A percentile compares a stretch with the other conserved stretches of the same genome.
phyloP scores from a whole-genome alignment of 2,329 filamentous ascomycete genomes.

The Calonectria hawksworthii region DNA sequence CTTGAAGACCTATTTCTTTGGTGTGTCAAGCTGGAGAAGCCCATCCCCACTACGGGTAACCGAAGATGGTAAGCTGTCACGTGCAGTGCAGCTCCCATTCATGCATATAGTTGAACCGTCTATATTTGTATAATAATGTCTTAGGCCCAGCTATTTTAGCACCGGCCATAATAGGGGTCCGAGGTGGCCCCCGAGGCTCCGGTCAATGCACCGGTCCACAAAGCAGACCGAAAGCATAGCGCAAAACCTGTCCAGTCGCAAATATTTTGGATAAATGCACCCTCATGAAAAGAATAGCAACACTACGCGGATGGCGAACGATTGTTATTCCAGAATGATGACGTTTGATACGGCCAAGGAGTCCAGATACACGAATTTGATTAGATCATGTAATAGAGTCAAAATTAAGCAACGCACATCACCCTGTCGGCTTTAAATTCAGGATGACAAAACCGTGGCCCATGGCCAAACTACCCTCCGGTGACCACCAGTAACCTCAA shows the following conservation, averaged over 20 bases:
- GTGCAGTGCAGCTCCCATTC: not conserved
- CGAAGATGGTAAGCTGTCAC: not conserved
- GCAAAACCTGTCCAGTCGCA: not conserved
- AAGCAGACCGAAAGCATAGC: not conserved
- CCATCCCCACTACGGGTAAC: conserved; percentile 62
- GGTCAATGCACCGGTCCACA: not conserved
- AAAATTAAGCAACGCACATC: not conserved
- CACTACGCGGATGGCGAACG: not conserved
- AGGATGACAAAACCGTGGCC: not conserved
- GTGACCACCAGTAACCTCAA: not conserved
- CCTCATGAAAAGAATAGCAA: not conserved
- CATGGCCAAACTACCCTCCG: not conserved
- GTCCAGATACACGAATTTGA: not conserved
- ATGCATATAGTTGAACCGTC: not conserved
- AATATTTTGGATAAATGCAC: not conserved
- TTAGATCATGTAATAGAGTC: not conserved
- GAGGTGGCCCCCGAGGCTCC: not conserved
- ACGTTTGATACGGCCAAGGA: not conserved
- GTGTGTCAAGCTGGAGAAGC: conserved; percentile 74
- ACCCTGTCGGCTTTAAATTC: not conserved
- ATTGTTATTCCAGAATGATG: not conserved
- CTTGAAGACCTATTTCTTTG: conserved; percentile 77
- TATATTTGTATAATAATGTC: conserved; percentile 2
- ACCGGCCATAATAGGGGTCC: not conserved
- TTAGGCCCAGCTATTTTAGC: not conserved